A percentile compares a stretch with the other conserved stretches of the same genome.
Conservation (phyloP, 805 yeast species). For the Yarrowia alimentaria region DNA sequence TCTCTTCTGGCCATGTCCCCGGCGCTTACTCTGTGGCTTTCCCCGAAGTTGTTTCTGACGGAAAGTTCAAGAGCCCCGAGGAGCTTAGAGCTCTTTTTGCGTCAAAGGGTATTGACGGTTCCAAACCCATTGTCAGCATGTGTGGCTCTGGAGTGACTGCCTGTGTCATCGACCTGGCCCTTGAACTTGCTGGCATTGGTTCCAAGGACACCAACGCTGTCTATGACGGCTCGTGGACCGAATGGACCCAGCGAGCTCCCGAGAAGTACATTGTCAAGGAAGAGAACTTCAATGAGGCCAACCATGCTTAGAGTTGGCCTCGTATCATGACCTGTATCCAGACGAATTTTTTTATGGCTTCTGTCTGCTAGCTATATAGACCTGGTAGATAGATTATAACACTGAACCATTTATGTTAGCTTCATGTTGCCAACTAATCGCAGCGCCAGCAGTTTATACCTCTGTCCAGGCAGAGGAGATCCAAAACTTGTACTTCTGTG, state of each 20-base stretch:
- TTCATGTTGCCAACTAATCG: no score
- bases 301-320: constrained; percentile 31
- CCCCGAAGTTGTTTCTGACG: constrained; percentile 48
- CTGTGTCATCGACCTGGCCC: constrained; percentile 75
- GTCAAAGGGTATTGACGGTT: constrained; percentile 43
- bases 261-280: constrained; percentile 51
- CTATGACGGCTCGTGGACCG: constrained; percentile 69
- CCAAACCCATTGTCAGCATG: constrained; percentile 75
- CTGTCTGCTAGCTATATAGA: no score
- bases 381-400: no score
- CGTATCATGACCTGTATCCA: no score
- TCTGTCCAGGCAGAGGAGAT: no score
- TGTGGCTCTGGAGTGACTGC: constrained; percentile 98
- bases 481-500: no score
- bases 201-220: constrained; percentile 37
- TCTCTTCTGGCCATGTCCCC: constrained; percentile 87
- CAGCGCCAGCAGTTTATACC: no score
- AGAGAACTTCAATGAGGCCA: constrained; percentile 17
- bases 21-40: constrained; percentile 79
- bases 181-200: constrained; percentile 39
- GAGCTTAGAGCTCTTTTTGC: constrained; percentile 51
- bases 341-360: no score
- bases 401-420: no score
- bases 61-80: constrained; percentile 47
- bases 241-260: constrained; percentile 79